Evolutionary conservation across 2,329 filamentous ascomycete genomes (phyloP).

Genomic region (Colletotrichum sp.): DNA sequence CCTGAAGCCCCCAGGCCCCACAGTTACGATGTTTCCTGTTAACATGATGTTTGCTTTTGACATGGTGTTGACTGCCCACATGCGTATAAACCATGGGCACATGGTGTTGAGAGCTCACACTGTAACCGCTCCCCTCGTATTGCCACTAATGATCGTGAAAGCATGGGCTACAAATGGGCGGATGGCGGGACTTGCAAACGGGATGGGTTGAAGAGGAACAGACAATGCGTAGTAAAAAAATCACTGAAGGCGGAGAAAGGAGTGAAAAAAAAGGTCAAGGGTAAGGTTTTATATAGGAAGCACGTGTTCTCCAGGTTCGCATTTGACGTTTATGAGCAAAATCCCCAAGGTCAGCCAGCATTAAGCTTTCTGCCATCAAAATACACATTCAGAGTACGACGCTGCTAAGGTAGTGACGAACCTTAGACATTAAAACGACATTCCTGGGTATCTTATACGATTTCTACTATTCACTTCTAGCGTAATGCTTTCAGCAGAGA

Average conservation of each 20-base stretch:
- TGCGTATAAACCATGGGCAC: too few species aligned
- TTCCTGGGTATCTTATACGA: neutral
- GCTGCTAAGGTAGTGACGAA: neutral
- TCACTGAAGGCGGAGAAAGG: neutral
- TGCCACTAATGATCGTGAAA: too few species aligned
- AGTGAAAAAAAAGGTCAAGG: neutral
- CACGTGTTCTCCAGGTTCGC: neutral
- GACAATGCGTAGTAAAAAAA: neutral
- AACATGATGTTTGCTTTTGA: too few species aligned
- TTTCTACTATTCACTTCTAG: neutral
- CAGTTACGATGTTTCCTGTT: too few species aligned
- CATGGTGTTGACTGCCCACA: too few species aligned
- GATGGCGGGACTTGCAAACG: neutral
- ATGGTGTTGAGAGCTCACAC: too few species aligned
- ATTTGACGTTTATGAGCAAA: neutral
- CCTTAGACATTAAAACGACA: neutral
- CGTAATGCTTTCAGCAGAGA: neutral
- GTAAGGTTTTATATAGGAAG: neutral
- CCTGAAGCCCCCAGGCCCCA: too few species aligned
- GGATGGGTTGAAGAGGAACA: neutral
- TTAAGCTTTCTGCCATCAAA: neutral
- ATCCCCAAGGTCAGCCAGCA: neutral
- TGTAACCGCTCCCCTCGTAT: too few species aligned
- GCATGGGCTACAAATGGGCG: neutral
- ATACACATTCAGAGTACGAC: neutral